phyloP scores from a whole-genome alignment of 2,329 filamentous ascomycete genomes.

The Pezicula carpinea region DNA sequence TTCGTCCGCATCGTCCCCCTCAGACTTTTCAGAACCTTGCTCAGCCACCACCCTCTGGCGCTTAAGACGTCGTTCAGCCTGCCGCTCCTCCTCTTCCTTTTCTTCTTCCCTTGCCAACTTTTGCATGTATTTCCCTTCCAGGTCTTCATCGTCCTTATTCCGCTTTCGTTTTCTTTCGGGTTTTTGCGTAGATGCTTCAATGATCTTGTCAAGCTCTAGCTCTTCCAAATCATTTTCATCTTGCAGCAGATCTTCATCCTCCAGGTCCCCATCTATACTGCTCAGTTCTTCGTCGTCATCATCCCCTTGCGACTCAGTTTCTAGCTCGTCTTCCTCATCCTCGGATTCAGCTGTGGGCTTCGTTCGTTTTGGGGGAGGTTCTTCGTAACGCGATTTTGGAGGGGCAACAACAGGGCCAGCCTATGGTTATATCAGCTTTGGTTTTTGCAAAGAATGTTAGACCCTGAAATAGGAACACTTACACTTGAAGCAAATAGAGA shows the following conservation, averaged over 20 bases:
- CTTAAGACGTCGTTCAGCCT: conserved; percentile 40
- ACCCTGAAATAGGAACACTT: conserved; percentile 33
- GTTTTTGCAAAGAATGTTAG: conserved; percentile 1
- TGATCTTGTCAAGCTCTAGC: conserved; percentile 35
- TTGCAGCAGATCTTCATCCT: conserved; percentile 24
- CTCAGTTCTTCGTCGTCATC: conserved; percentile 33
- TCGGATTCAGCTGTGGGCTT: conserved; percentile 18
- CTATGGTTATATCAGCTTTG: conserved; percentile 14
- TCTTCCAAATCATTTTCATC: conserved; percentile 25
- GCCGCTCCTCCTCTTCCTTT: conserved; percentile 45
- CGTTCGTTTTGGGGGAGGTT: conserved; percentile 28
- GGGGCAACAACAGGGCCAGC: conserved; percentile 32
- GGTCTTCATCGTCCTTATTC: conserved; percentile 57
- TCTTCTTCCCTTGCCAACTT: conserved; percentile 58
- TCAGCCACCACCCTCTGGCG: conserved; percentile 44
- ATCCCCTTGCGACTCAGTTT: conserved; percentile 31
- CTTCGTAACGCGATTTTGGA: conserved; percentile 25
- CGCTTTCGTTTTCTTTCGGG: conserved; percentile 57
- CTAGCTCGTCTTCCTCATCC: conserved; percentile 24
- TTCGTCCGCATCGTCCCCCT: conserved; percentile 28
- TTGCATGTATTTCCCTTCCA: conserved; percentile 66
- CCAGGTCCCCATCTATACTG: conserved; percentile 29
- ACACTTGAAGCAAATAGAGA: conserved; percentile 71
- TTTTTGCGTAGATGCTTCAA: conserved; percentile 37
- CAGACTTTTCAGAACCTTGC: conserved; percentile 28